These are phyloP conservation scores for Penicillium coprophilum DNA, from an alignment of 495 filamentous ascomycete genomes.

Conservation along the genomic window DNA sequence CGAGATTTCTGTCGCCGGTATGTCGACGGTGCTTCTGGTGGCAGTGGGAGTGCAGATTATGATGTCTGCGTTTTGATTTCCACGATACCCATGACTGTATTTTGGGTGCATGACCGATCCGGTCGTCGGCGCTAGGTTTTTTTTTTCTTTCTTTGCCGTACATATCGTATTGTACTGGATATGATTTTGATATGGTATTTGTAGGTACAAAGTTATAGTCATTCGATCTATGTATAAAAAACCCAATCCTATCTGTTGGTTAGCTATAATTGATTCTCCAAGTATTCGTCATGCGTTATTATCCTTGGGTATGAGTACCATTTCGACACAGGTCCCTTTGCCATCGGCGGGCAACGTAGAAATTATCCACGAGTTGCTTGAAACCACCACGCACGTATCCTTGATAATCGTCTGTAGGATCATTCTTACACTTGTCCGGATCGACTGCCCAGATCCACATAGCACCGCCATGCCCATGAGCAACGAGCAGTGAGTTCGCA, in stretches of 20 bases:
- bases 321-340: too few species aligned
- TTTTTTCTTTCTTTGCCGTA: slow-evolving; percentile 1
- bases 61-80: slow-evolving; percentile 26
- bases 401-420: too few species aligned
- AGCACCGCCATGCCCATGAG: too few species aligned
- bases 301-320: too few species aligned
- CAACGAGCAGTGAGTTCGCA: too few species aligned
- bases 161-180: slow-evolving; percentile 5
- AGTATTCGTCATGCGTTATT: too few species aligned
- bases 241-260: background rate
- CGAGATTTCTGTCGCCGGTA: slow-evolving; percentile 20
- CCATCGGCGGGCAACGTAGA: too few species aligned
- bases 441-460: too few species aligned
- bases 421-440: too few species aligned
- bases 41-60: slow-evolving; percentile 29
- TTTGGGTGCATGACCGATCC: slow-evolving; percentile 10
- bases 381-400: too few species aligned
- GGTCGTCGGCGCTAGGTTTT: slow-evolving; percentile 11
- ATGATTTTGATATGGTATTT: background rate
- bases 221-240: background rate
- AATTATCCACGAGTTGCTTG: too few species aligned
- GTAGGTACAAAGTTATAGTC: background rate
- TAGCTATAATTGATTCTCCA: too few species aligned
- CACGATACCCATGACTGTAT: slow-evolving; percentile 11
- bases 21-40: slow-evolving; percentile 28